These are phyloP conservation scores for Posidonia oceanica DNA, from an alignment of 116 monocot genomes.

Conservation along the genomic window DNA sequence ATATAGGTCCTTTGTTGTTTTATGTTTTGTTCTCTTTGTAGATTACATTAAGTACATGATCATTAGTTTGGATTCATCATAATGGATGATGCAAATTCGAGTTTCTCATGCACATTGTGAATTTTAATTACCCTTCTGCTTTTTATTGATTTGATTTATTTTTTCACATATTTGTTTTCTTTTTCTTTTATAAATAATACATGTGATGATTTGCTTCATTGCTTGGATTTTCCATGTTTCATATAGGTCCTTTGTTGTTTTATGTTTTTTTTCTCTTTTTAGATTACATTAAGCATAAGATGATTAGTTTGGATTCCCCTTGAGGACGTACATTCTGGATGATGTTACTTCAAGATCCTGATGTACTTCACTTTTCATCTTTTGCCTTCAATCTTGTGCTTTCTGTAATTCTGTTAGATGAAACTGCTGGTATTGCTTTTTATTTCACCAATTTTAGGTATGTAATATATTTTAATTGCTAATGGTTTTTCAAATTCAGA, in stretches of 20 bases:
- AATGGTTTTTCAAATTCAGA: no score
- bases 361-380: no score
- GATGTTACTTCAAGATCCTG: no score
- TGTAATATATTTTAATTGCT: no score
- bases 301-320: no score
- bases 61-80: conserved; percentile 47
- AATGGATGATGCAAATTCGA: conserved; percentile 50
- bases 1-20: not conserved
- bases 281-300: no score
- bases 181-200: not conserved
- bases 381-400: no score
- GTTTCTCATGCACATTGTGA: conserved; percentile 47
- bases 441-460: no score
- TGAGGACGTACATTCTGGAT: no score
- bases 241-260: not conserved
- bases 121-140: conserved; percentile 12
- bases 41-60: not conserved
- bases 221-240: not conserved
- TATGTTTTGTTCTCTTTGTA: not conserved
- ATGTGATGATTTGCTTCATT: conserved; percentile 36
- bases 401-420: no score
- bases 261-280: not conserved
- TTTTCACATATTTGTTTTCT: not conserved
- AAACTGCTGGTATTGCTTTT: no score
- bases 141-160: not conserved